Evolutionary conservation across 441 rosid species (phyloP), one percentile per base, ranked within the genome.

Genomic region (Adansonia madagascariensis): DNA sequence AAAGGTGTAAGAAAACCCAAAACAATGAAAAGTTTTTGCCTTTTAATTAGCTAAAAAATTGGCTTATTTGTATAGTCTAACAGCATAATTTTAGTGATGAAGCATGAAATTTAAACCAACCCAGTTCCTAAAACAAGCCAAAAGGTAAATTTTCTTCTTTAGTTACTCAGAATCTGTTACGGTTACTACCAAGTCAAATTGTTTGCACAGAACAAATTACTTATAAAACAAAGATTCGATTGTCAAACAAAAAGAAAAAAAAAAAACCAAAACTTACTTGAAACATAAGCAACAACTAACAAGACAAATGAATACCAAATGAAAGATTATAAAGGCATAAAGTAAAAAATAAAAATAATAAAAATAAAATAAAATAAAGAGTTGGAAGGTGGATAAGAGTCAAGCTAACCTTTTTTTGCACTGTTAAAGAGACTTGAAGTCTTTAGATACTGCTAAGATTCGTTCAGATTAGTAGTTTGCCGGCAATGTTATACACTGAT

Each of bases 161-260:
- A 14, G 18, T 47, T 22, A 12, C 73, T 22, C 41, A 47, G 17
- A 6, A 24, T 14, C 9, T 50, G 60, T 24, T 49, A 2, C 41
- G 22, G 8, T 47, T 71, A 52, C 20, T n/a, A 12, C 46, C 39
- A 24, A 49, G 44, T 70, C 60, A 8, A 66, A 46, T 20, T 0
- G n/a, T 66, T 9, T 4, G 53, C 71, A 44, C 8, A 20, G 2
- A 11, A 6, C 55, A 67, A 3, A 67, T 44, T 35, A 71, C 3
- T 15, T 15, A 15, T 35, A 71, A 71, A 71, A 31, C 27, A 71
- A 31, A 52, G 75, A 53, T 53, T 71, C n/a, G 27, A 53, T 71
- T n/a, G 9, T 71, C 49, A 71, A 71, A 71, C 61, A 53, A 8
- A 71, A 53, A 24, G 49, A 70, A 31, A 31, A 31, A 31, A 31